Conservation (phyloP, 345 rosid genomes). For the Microcos paniculata region DNA sequence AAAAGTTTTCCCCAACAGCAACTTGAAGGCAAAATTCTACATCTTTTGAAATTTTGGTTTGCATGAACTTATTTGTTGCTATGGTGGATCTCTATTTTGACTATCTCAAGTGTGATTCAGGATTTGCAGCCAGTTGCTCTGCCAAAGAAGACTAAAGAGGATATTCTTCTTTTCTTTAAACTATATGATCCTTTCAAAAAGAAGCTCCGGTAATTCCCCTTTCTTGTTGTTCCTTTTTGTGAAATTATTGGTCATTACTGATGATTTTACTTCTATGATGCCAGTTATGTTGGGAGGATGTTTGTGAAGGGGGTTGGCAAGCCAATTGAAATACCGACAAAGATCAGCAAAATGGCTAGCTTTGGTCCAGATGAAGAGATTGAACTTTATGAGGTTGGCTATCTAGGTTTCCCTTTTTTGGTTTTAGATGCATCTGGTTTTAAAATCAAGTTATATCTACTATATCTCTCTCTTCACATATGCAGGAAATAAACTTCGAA, state of each 20-base stretch:
- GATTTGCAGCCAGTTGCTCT: slow-evolving; percentile 64
- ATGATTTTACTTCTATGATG: slow-evolving; percentile 8
- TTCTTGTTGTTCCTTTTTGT: slow-evolving; percentile 6
- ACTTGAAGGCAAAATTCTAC: not conserved
- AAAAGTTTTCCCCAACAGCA: too few species aligned
- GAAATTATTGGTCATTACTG: not conserved
- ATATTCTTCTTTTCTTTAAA: too few species aligned
- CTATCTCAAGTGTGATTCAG: slow-evolving; percentile 38
- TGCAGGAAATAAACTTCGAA: slow-evolving; percentile 93
- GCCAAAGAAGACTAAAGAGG: too few species aligned
- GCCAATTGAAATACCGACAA: slow-evolving; percentile 68
- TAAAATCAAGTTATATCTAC: too few species aligned
- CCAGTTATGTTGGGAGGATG: too few species aligned
- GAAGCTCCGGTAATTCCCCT: too few species aligned
- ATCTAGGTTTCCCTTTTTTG: not conserved
- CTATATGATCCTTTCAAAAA: too few species aligned
- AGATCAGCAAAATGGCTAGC: slow-evolving; percentile 86
- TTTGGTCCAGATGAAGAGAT: too few species aligned
- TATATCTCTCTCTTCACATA: slow-evolving; percentile 12
- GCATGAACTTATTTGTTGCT: slow-evolving; percentile 1
- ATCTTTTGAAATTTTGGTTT: slow-evolving; percentile 15
- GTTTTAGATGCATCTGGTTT: not conserved
- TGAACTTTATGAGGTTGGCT: too few species aligned
- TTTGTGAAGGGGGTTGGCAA: slow-evolving; percentile 76
- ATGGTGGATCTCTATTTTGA: not conserved